Percentiles rank a stretch among this genome's conserved stretches.
These are phyloP conservation scores for Pleurotus salmoneostramineus DNA, from an alignment of 768 basidiomycete species.

Conservation along the genomic window DNA sequence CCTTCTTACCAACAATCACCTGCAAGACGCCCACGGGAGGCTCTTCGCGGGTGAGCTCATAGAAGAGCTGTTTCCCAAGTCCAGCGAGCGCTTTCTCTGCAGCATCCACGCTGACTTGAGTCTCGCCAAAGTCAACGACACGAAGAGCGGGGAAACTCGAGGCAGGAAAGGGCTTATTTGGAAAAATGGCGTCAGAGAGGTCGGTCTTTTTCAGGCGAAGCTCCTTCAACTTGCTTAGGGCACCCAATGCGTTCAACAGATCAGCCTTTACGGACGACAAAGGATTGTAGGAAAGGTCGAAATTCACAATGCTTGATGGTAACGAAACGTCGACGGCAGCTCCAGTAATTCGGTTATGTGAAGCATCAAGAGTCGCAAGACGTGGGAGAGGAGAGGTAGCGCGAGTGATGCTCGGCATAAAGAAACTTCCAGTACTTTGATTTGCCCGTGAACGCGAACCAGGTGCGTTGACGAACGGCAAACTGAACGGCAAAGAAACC, in stretches of 20 bases:
- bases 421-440: conserved; percentile 49
- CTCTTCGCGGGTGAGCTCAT: conserved; percentile 50
- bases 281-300: conserved; percentile 68
- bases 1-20: conserved; percentile 65
- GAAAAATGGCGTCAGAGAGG: conserved; percentile 59
- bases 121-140: conserved; percentile 65
- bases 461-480: conserved; percentile 40
- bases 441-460: conserved; percentile 3
- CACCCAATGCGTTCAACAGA: conserved; percentile 44
- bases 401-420: conserved; percentile 56
- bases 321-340: conserved; percentile 48
- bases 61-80: conserved; percentile 48
- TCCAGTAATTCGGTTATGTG: conserved; percentile 62
- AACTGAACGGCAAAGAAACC: conserved; percentile 55
- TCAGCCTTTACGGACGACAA: conserved; percentile 35
- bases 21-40: conserved; percentile 48
- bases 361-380: conserved; percentile 59
- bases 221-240: conserved; percentile 51
- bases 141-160: conserved; percentile 45
- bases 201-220: conserved; percentile 52
- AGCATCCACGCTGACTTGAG: conserved; percentile 46
- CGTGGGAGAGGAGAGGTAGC: conserved; percentile 63
- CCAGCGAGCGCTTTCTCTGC: conserved; percentile 40
- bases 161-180: conserved; percentile 31
- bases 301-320: conserved; percentile 50